Evolutionary conservation across 169 alveolate genomes (phyloP), one percentile per base, ranked within the genome.

Genomic region (Eimeria necatrix): DNA sequence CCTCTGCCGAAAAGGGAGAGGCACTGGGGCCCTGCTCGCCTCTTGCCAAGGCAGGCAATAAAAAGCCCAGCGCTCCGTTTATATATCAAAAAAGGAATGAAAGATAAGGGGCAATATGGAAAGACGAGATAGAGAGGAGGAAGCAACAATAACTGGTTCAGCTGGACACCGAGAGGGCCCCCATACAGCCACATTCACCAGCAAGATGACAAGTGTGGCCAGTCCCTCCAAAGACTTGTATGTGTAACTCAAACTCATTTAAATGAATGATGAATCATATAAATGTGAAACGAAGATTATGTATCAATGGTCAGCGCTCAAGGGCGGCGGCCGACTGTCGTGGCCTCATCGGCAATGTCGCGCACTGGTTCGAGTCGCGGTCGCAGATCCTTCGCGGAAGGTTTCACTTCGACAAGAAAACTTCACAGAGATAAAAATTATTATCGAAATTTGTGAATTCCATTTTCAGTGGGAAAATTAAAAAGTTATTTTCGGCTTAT

Each of bases 291-390:
- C 74, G 16, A 64, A 64, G 41, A 32, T 64, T 20, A 64, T 64
- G 22, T 32, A 64, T 20, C 74, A 64, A 20, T 14, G 18, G 8
- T 10, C 74, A 64, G 24, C 74, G 3, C 8, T 26, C 74, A 64
- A 18, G 46, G 41, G 41, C 41, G 41, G 41, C 41, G 41, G 41
- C 41, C 41, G 22, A 64, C 22, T 20, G 74, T 32, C 74, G 74
- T 14, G 74, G 16, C 74, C 74, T 64, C 74, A 64, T 64, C 74
- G 74, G 74, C 74, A 7, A 22, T 64, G 74, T 32, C 74, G 74
- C 74, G 46, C 22, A 32, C 22, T 18, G 74, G 18, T 20, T 1
- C 9, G 74, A 32, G 46, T 64, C 74, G 74, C 74, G 18, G 41
- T 32, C 24, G 74, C 24, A 64, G 74, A 64, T 64, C 74, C 8